phyloP scores from a whole-genome alignment of 495 filamentous ascomycete genomes.

The Penicillium bovifimosum region DNA sequence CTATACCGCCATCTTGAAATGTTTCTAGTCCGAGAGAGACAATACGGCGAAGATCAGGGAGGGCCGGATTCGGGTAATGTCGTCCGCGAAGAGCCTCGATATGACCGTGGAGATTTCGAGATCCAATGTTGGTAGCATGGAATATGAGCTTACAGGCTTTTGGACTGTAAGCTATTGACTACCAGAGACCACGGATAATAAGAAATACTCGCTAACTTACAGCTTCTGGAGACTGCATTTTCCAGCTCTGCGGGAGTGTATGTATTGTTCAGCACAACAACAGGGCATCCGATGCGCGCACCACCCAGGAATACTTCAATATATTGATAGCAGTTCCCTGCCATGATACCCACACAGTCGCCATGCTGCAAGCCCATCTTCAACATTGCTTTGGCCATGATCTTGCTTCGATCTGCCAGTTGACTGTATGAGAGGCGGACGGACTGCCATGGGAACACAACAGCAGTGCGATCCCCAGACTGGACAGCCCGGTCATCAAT shows the following conservation, averaged over 20 bases:
- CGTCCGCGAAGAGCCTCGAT: too few relatives aligned
- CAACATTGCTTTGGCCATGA: slow-evolving; percentile 18
- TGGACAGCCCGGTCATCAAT: slow-evolving; percentile 18
- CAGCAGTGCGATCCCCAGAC: slow-evolving; percentile 5
- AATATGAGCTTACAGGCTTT: too few relatives aligned
- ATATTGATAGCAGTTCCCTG: slow-evolving; percentile 24
- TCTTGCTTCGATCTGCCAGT: slow-evolving; percentile 12
- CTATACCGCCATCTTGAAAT: too few relatives aligned
- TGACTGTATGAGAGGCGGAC: slow-evolving; percentile 17
- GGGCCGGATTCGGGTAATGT: too few relatives aligned
- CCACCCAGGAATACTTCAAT: slow-evolving; percentile 22
- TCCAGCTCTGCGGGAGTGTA: slow-evolving; percentile 20
- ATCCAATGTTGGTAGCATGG: too few relatives aligned
- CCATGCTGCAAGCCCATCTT: slow-evolving; percentile 17
- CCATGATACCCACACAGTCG: slow-evolving; percentile 23
- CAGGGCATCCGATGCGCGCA: slow-evolving; percentile 19
- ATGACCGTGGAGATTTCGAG: too few relatives aligned
- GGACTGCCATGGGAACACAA: slow-evolving; percentile 21
- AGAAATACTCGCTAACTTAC: slow-evolving; percentile 4
- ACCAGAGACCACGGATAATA: too few relatives aligned
- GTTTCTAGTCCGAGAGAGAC: too few relatives aligned
- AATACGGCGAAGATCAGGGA: too few relatives aligned
- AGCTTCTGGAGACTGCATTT: slow-evolving; percentile 15
- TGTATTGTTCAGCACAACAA: slow-evolving; percentile 25
- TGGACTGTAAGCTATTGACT: too few relatives aligned